Evolutionary conservation across 2,329 filamentous ascomycete species (phyloP).

Genomic region (Pseudogymnoascus sp.): DNA sequence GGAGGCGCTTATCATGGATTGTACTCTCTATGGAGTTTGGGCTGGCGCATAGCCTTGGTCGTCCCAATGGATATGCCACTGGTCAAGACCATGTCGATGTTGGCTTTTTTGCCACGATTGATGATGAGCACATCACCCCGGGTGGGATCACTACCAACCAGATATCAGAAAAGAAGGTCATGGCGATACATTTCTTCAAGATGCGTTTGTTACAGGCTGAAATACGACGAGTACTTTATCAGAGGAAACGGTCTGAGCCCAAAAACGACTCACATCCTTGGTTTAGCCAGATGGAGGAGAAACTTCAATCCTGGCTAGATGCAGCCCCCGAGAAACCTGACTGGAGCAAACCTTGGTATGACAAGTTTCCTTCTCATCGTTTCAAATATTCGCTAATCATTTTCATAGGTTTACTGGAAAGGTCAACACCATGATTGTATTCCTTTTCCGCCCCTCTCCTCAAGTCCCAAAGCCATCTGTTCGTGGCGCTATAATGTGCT

Average conservation of each 20-base stretch:
- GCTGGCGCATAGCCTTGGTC: constrained; percentile 77
- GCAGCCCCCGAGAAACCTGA: constrained; percentile 60
- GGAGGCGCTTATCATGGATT: constrained; percentile 80
- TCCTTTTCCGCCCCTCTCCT: constrained; percentile 82
- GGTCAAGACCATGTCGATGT: constrained; percentile 78
- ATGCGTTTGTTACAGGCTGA: constrained; percentile 85
- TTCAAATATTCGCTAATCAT: constrained; percentile 15
- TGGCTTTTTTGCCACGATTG: constrained; percentile 71
- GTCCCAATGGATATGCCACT: constrained; percentile 78
- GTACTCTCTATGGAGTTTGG: constrained; percentile 83
- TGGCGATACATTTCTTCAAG: constrained; percentile 87
- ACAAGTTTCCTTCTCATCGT: neutral
- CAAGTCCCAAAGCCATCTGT: constrained; percentile 81
- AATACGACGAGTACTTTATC: constrained; percentile 77
- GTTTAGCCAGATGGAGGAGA: constrained; percentile 73
- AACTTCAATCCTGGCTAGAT: constrained; percentile 72
- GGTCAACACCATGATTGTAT: constrained; percentile 82
- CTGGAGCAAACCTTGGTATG: constrained; percentile 73
- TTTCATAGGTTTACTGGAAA: constrained; percentile 51
- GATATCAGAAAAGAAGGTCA: constrained; percentile 72
- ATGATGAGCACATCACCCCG: constrained; percentile 74
- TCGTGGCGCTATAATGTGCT: constrained; percentile 72
- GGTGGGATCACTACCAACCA: constrained; percentile 66
- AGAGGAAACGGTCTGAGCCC: constrained; percentile 70
- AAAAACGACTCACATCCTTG: constrained; percentile 76